Percentiles rank a stretch among this genome's conserved stretches.
These are phyloP conservation scores for Epichloe uncinata DNA, from an alignment of 2,329 filamentous ascomycete species.

Conservation along the genomic window DNA sequence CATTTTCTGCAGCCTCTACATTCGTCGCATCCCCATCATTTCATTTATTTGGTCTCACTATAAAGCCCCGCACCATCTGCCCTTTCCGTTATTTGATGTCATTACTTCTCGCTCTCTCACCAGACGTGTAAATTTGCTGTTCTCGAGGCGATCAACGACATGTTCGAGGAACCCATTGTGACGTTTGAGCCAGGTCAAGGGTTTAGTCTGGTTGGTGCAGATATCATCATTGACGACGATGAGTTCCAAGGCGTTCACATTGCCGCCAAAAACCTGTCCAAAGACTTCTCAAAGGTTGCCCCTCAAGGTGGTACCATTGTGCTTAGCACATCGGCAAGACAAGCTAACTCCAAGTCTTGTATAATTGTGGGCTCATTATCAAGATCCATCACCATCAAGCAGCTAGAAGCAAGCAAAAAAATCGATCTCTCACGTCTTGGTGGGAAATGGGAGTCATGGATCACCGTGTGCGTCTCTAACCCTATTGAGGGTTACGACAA, in stretches of 20 bases:
- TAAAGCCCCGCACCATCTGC: not conserved
- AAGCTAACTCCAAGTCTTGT: slow-evolving; percentile 6
- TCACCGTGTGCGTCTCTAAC: slow-evolving; percentile 31
- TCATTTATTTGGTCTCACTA: not conserved
- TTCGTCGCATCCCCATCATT: not conserved
- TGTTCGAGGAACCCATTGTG: slow-evolving; percentile 16
- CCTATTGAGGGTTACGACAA: slow-evolving; percentile 27
- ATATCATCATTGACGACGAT: slow-evolving; percentile 17
- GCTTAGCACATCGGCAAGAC: slow-evolving; percentile 1
- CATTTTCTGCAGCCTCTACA: not conserved
- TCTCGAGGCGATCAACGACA: slow-evolving; percentile 2
- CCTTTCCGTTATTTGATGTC: not conserved
- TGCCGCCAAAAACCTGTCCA: slow-evolving; percentile 18
- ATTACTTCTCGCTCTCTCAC: not conserved
- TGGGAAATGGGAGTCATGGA: slow-evolving; percentile 44
- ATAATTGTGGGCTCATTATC: slow-evolving; percentile 13
- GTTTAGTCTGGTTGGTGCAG: slow-evolving; percentile 17
- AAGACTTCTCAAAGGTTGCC: slow-evolving; percentile 16
- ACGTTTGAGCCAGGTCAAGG: slow-evolving; percentile 12
- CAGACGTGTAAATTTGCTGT: not conserved
- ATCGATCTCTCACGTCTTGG: slow-evolving; percentile 11
- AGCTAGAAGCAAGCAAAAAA: slow-evolving; percentile 8
- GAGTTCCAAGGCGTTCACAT: slow-evolving; percentile 22
- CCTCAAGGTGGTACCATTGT: slow-evolving; percentile 5
- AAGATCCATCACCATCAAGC: slow-evolving; percentile 10